A percentile compares a stretch with the other conserved stretches of the same genome.
phyloP scores from a whole-genome alignment of 768 basidiomycete species.

The Auriculariales sp. region DNA sequence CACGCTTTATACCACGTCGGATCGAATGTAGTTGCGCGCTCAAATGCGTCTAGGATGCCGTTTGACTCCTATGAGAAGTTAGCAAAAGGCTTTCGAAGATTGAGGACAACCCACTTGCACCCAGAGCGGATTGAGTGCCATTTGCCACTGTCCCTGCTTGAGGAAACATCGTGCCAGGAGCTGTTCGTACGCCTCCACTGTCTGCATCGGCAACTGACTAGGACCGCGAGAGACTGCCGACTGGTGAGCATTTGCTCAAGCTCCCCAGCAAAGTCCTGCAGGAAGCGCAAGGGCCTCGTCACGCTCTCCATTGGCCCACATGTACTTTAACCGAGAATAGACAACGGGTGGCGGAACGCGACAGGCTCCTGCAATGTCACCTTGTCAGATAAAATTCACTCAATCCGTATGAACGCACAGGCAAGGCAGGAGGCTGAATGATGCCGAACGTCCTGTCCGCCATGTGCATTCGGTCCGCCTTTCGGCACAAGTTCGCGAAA shows the following conservation, averaged over 20 bases:
- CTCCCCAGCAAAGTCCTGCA: slow-evolving; percentile 68
- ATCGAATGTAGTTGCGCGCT: slow-evolving; percentile 80
- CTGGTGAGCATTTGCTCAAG: too few relatives aligned
- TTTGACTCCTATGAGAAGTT: slow-evolving; percentile 42
- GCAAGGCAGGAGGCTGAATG: slow-evolving; percentile 63
- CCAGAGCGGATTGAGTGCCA: slow-evolving; percentile 68
- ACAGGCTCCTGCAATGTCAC: background rate
- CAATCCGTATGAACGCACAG: too few relatives aligned
- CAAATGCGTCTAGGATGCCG: slow-evolving; percentile 74
- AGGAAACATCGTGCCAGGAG: slow-evolving; percentile 94
- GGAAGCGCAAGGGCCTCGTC: slow-evolving; percentile 66
- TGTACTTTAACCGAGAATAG: slow-evolving; percentile 88
- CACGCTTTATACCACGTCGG: slow-evolving; percentile 98
- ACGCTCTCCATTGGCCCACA: slow-evolving; percentile 78
- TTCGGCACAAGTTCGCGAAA: slow-evolving; percentile 94
- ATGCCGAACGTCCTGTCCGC: slow-evolving; percentile 97
- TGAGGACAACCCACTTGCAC: slow-evolving; percentile 36
- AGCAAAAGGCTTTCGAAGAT: slow-evolving; percentile 4
- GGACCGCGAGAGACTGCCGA: too few relatives aligned
- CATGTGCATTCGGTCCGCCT: slow-evolving; percentile 83
- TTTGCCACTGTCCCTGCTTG: slow-evolving; percentile 93
- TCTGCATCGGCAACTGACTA: too few relatives aligned
- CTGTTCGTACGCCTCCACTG: slow-evolving; percentile 56
- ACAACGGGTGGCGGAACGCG: slow-evolving; percentile 84
- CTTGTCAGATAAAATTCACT: too few relatives aligned